phyloP scores from a whole-genome alignment of 148 eudicot species.

The Amaranthus cruentus region DNA sequence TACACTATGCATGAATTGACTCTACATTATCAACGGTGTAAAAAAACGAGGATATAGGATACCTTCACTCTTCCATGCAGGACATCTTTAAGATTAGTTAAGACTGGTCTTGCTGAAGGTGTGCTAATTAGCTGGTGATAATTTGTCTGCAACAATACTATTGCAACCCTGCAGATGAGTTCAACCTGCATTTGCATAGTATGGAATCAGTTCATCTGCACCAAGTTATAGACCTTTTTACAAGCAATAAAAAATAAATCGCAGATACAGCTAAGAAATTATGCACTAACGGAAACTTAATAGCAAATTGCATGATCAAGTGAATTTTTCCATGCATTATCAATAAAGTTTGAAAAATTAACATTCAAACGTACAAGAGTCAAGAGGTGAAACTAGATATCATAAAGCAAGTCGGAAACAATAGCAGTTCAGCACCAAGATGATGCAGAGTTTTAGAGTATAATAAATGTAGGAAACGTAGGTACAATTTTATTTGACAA shows the following conservation, averaged over 20 bases:
- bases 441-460: background rate
- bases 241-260: background rate
- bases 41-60: background rate
- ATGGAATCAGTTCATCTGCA: slow-evolving; percentile 2
- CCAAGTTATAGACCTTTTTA: background rate
- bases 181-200: slow-evolving; percentile 58
- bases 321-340: background rate
- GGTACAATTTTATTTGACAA: no score
- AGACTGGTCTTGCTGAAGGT: slow-evolving; percentile 62
- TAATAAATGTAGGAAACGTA: no score
- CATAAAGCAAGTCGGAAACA: background rate
- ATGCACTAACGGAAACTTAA: background rate
- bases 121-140: slow-evolving; percentile 71
- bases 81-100: slow-evolving; percentile 60
- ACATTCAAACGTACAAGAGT: background rate
- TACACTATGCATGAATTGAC: background rate
- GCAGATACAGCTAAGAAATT: background rate
- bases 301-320: slow-evolving; percentile 3
- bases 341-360: background rate
- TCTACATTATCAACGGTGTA: background rate
- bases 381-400: background rate
- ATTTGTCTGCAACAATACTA: slow-evolving; percentile 66
- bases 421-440: background rate
- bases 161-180: slow-evolving; percentile 73
- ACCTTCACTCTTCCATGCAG: slow-evolving; percentile 87